A percentile compares a stretch with the other conserved stretches of the same genome.
These are phyloP conservation scores for Hymenoscyphus linearis DNA, from an alignment of 2,329 filamentous ascomycete species.

Conservation along the genomic window DNA sequence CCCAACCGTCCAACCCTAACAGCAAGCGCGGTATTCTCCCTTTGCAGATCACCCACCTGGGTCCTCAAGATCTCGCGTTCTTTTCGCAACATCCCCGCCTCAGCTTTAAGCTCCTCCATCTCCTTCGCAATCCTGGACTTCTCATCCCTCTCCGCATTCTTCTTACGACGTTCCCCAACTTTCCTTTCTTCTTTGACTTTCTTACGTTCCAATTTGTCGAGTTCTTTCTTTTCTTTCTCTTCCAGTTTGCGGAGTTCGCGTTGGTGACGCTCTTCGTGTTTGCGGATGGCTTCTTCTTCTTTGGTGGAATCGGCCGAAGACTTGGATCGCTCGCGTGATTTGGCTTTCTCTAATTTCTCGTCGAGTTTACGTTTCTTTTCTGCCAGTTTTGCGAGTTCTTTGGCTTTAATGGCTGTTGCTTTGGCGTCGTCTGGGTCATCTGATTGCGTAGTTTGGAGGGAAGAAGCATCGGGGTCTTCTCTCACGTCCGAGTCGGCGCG, in stretches of 20 bases:
- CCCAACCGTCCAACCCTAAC: conserved; percentile 46
- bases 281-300: conserved; percentile 47
- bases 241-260: conserved; percentile 60
- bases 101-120: conserved; percentile 46
- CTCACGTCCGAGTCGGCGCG: conserved; percentile 18
- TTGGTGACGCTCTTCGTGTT: conserved; percentile 58
- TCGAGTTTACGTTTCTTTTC: conserved; percentile 57
- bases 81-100: conserved; percentile 51
- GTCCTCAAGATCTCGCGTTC: conserved; percentile 50
- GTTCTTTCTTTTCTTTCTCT: conserved; percentile 59
- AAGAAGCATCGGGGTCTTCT: conserved; percentile 26
- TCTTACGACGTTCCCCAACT: conserved; percentile 46
- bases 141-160: conserved; percentile 50
- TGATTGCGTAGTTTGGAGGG: conserved; percentile 36
- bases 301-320: conserved; percentile 43
- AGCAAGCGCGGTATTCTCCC: conserved; percentile 54
- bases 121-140: conserved; percentile 44
- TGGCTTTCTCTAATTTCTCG: conserved; percentile 53
- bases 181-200: conserved; percentile 58
- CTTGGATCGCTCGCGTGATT: conserved; percentile 42
- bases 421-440: conserved; percentile 26
- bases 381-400: conserved; percentile 59
- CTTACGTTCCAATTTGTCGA: conserved; percentile 59
- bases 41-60: conserved; percentile 53
- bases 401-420: conserved; percentile 44